Conservation (phyloP, 768 basidiomycete genomes). For the Fibroporia radiculosa region DNA sequence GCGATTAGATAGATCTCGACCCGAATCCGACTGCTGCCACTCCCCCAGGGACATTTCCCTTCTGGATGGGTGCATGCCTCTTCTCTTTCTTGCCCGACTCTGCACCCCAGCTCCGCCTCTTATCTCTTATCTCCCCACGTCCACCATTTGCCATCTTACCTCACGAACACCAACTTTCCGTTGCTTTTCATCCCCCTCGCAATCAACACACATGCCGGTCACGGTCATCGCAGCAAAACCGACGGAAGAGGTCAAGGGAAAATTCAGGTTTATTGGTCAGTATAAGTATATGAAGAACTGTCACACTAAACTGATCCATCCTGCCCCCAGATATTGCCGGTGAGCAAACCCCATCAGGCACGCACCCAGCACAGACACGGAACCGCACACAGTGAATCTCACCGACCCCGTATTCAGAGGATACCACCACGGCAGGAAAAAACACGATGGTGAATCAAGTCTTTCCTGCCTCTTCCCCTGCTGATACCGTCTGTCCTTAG, state of each 20-base stretch:
- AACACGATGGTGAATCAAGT: constrained; percentile 37
- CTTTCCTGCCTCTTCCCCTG: neutral
- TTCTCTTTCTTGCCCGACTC: too few species aligned
- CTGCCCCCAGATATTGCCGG: constrained; percentile 31
- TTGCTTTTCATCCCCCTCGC: too few species aligned
- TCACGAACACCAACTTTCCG: too few species aligned
- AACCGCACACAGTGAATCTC: constrained; percentile 34
- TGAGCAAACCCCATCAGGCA: constrained; percentile 13
- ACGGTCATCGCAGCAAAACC: constrained; percentile 19
- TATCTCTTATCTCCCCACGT: too few species aligned
- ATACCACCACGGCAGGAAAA: constrained; percentile 37
- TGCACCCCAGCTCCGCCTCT: too few species aligned
- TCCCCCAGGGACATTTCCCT: too few species aligned
- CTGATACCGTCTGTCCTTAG: constrained; percentile 23
- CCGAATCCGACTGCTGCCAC: too few species aligned
- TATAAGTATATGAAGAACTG: neutral
- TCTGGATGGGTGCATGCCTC: too few species aligned
- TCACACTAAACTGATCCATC: neutral
- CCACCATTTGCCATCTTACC: too few species aligned
- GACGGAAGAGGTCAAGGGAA: constrained; percentile 9
- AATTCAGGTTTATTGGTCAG: constrained; percentile 29
- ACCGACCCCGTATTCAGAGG: constrained; percentile 54
- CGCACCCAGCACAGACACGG: too few species aligned
- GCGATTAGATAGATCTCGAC: too few species aligned
- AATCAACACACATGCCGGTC: too few species aligned